Conservation (phyloP, 2,329 filamentous ascomycete genomes). For the Aspergillus ustus region DNA sequence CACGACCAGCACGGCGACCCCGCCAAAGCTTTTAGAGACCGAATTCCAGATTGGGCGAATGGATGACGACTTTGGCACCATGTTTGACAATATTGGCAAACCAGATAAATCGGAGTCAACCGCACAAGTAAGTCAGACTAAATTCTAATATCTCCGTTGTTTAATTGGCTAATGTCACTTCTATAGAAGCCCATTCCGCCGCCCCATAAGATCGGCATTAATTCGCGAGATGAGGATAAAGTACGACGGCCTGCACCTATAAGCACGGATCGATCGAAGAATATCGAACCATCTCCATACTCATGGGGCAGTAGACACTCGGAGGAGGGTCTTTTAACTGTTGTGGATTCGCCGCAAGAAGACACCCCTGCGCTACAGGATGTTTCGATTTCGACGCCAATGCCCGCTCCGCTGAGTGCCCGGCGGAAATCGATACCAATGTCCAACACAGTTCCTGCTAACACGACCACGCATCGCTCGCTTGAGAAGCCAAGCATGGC, state of each 20-base stretch:
- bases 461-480: conserved; percentile 38
- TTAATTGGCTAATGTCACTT: background rate
- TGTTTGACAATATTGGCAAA: conserved; percentile 55
- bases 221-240: conserved; percentile 30
- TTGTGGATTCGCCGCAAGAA: conserved; percentile 32
- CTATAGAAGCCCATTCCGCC: conserved; percentile 31
- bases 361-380: conserved; percentile 17
- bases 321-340: conserved; percentile 53
- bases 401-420: conserved; percentile 20
- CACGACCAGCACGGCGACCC: conserved; percentile 56
- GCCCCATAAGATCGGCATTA: conserved; percentile 24
- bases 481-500: conserved; percentile 31
- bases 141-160: background rate
- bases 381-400: conserved; percentile 20
- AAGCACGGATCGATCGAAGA: conserved; percentile 48
- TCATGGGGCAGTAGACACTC: conserved; percentile 59
- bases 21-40: conserved; percentile 56
- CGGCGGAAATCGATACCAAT: conserved; percentile 28
- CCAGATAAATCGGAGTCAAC: conserved; percentile 31
- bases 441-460: conserved; percentile 28
- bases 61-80: conserved; percentile 55
- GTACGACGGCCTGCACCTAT: conserved; percentile 47
- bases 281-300: conserved; percentile 54
- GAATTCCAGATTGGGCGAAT: conserved; percentile 46
- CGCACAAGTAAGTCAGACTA: conserved; percentile 30